phyloP scores from a whole-genome alignment of 2,329 filamentous ascomycete species.

The Colletotrichum spaethianum region DNA sequence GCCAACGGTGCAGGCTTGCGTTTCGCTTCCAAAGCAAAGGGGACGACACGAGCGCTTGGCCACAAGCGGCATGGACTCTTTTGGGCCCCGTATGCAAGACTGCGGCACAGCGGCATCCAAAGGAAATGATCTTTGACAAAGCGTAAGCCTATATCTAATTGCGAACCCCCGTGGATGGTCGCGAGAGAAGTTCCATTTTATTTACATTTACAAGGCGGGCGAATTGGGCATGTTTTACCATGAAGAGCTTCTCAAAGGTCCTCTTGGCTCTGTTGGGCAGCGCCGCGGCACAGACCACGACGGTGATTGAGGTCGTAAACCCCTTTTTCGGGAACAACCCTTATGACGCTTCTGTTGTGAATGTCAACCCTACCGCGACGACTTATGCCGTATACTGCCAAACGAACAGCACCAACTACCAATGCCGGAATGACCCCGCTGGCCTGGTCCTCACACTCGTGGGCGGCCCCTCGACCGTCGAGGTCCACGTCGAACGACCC shows the following conservation, averaged over 20 bases:
- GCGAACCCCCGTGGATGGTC: not conserved
- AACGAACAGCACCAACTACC: conserved; percentile 35
- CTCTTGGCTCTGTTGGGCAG: conserved; percentile 15
- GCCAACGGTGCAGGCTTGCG: not conserved
- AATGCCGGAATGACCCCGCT: conserved; percentile 44
- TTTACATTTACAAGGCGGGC: not conserved
- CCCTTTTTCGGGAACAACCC: conserved; percentile 44
- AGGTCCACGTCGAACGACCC: conserved; percentile 30
- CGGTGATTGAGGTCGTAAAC: conserved; percentile 47
- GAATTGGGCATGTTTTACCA: not conserved
- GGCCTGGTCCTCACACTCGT: conserved; percentile 46
- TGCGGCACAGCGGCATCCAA: not conserved
- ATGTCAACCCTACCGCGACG: conserved; percentile 47
- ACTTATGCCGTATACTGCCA: conserved; percentile 50
- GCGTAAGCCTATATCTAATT: not conserved
- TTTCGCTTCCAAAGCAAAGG: not conserved
- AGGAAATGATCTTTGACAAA: not conserved
- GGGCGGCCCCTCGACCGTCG: conserved; percentile 49
- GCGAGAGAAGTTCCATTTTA: not conserved
- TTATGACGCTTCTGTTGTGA: conserved; percentile 50
- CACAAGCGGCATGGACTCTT: not conserved
- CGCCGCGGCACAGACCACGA: conserved; percentile 47
- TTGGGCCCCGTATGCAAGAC: not conserved
- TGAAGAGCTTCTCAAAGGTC: conserved; percentile 2
- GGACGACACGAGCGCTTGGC: conserved; percentile 1